phyloP scores from a whole-genome alignment of 1,284 basidiomycete species.

The Naganishia liquefaciens region DNA sequence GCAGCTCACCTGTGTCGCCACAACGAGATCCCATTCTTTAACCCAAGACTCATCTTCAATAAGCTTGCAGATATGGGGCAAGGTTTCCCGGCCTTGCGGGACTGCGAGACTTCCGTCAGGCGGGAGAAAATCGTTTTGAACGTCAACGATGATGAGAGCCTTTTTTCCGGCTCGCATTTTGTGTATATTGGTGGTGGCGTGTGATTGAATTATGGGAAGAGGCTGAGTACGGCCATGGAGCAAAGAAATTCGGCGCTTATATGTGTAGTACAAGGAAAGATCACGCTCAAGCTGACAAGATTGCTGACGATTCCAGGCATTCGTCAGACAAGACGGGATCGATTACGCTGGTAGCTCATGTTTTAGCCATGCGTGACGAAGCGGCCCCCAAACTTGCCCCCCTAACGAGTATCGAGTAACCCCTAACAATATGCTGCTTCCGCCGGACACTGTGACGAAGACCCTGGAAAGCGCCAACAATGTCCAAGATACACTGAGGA shows the following conservation, averaged over 20 bases:
- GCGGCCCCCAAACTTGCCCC: too few relatives aligned
- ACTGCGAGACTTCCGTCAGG: conserved; percentile 62
- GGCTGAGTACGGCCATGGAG: not conserved
- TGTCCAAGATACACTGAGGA: too few relatives aligned
- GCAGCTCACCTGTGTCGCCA: conserved; percentile 56
- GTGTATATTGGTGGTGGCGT: not conserved
- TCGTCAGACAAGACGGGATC: too few relatives aligned
- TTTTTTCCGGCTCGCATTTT: conserved; percentile 33
- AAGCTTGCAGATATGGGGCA: conserved; percentile 58
- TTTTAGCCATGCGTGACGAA: too few relatives aligned
- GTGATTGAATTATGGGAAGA: not conserved
- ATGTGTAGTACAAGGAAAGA: not conserved
- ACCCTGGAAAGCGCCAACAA: too few relatives aligned
- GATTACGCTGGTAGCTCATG: too few relatives aligned
- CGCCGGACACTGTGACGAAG: too few relatives aligned
- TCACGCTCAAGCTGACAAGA: not conserved
- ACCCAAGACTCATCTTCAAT: conserved; percentile 54
- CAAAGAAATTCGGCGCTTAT: not conserved
- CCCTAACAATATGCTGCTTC: too few relatives aligned
- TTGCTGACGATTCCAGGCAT: too few relatives aligned
- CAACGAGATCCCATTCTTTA: conserved; percentile 56
- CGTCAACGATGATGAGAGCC: conserved; percentile 62
- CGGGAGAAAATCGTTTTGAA: conserved; percentile 69
- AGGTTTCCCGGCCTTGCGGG: conserved; percentile 56
- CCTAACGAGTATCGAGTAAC: too few relatives aligned